Evolutionary conservation across 208 protist genomes (phyloP), one percentile per base, ranked within the genome.

Genomic region (Angomonas deanei): DNA sequence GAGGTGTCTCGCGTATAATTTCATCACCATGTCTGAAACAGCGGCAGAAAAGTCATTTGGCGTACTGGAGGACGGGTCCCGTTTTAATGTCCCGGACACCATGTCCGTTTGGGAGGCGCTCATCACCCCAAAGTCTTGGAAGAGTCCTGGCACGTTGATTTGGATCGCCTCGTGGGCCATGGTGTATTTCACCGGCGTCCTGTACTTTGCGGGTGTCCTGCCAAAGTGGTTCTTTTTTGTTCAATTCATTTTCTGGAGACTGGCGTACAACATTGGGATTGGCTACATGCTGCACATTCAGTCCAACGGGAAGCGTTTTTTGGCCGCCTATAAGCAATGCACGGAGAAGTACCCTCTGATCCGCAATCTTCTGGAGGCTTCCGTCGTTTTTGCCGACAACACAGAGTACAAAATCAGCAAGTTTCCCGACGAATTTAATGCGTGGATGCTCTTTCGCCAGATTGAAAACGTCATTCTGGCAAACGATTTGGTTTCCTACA

Each of bases 391-490:
- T 32, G 61, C 64, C 13, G 70, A 74, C 57, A 74, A 68, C 53
- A 74, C 66, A 0, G 68, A 64, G 59, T 94, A 84, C 64, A 75
- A 61, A 27, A 50, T 80, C 1, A 27, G 52, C 31, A 61, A 78
- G 21, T 92, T 81, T 52, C 88, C 85, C n/a, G 80, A 91, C 58
- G 88, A 81, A 32, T 97, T 95, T 69, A 98, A 97, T 66, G 78
- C 94, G 31, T 98, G 96, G 96, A 89, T 98, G 67, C 76, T 93
- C 24, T 98, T 97, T 62, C 84, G 92, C 46, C 57, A 86, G 58
- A 24, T 98, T n/a, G 97, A 97, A 33, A 96, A 97, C 56, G 77
- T 98, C 48, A 79, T 98, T 27, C 74, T 98, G 15, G 76, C 80
- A 17, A 95, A 90, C 64, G 97, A 98, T 74, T 67, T 97, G 36